A percentile compares a stretch with the other conserved stretches of the same genome.
Evolutionary conservation across 305 asterid species (phyloP).

Genomic region (Petunia hybrid): DNA sequence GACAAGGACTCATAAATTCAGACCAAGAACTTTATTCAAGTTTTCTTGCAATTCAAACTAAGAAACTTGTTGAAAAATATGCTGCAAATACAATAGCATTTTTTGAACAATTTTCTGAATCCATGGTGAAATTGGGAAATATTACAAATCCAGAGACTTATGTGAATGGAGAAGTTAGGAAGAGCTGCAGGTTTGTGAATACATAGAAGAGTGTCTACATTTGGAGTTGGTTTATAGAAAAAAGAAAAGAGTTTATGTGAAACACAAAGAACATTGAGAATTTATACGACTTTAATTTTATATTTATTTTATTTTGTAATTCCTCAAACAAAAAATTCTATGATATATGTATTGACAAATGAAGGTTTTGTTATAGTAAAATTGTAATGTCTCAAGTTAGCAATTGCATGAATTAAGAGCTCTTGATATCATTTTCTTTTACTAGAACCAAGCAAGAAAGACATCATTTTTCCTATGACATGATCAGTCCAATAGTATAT

Average conservation of each 20-base stretch:
- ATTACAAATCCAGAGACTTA: constrained; percentile 72
- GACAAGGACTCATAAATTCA: constrained; percentile 76
- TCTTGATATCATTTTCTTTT: no score
- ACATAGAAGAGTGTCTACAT: constrained; percentile 42
- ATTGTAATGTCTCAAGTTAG: neutral
- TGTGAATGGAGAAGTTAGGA: constrained; percentile 82
- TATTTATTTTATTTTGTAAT: constrained; percentile 19
- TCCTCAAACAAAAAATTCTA: neutral
- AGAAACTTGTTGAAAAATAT: constrained; percentile 63
- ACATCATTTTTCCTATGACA: no score
- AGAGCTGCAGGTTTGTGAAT: constrained; percentile 86
- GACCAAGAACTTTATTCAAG: constrained; percentile 87
- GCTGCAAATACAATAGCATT: constrained; percentile 71
- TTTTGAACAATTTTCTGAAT: constrained; percentile 83
- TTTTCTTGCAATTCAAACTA: constrained; percentile 62
- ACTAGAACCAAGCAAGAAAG: no score
- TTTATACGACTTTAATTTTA: neutral
- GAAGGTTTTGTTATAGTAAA: neutral
- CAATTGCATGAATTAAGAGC: neutral
- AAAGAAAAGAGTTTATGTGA: neutral
- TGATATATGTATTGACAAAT: neutral
- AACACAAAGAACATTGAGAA: neutral
- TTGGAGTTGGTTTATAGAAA: no score
- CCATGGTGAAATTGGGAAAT: constrained; percentile 91
- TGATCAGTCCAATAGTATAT: no score